phyloP scores from a whole-genome alignment of 176 grass and related monocot species.

The Bothriochloa decipiens region DNA sequence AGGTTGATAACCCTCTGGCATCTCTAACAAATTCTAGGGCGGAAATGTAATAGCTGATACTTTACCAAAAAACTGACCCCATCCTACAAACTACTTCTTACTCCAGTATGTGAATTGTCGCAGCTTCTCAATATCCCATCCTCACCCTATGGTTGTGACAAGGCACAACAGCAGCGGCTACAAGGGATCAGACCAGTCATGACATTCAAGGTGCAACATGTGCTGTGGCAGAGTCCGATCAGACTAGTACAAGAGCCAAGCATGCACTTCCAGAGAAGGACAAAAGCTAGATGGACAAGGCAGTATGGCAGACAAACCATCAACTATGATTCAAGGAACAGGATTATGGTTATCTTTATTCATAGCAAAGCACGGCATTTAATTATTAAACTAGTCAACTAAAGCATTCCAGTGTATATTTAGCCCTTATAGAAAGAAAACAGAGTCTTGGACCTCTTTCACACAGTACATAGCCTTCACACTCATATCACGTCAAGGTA shows the following conservation, averaged over 20 bases:
- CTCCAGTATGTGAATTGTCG: background rate
- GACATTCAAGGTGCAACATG: no score
- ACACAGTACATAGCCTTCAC: background rate
- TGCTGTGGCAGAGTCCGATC: background rate
- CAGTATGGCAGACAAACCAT: background rate
- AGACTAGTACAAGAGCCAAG: background rate
- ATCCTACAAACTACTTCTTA: background rate
- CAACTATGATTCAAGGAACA: background rate
- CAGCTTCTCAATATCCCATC: background rate
- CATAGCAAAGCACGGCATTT: background rate
- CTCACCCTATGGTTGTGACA: no score
- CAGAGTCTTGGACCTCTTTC: background rate
- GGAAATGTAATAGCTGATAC: background rate
- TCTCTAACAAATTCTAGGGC: background rate
- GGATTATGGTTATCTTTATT: background rate
- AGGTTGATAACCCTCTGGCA: background rate
- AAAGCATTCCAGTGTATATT: background rate
- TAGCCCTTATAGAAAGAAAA: background rate
- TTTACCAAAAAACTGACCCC: background rate
- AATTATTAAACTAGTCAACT: conserved; percentile 3
- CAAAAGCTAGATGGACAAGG: background rate
- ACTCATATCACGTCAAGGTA: background rate
- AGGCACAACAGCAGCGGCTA: background rate
- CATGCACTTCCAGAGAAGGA: no score
- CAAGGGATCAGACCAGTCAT: no score